Conservation (phyloP, 2,329 filamentous ascomycete genomes). For the Alternaria burnsii region DNA sequence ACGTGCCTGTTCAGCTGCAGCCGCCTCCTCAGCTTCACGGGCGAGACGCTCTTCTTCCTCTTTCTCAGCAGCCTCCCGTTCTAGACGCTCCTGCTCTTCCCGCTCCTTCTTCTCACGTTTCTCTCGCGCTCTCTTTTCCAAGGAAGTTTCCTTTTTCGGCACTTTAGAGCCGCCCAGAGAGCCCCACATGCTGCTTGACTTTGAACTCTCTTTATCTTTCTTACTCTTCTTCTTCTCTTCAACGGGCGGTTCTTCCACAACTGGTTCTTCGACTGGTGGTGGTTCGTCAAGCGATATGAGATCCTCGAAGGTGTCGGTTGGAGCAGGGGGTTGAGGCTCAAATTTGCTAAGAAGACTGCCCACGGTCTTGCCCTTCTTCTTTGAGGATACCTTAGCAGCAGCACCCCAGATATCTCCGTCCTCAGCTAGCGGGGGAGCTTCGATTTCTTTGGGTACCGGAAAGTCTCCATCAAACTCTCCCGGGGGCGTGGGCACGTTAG, state of each 20-base stretch:
- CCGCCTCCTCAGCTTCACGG: constrained; percentile 37
- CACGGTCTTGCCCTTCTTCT: constrained; percentile 42
- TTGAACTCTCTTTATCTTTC: constrained; percentile 35
- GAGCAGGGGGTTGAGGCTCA: constrained; percentile 36
- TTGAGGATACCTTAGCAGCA: constrained; percentile 36
- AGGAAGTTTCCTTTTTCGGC: constrained; percentile 36
- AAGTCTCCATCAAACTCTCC: constrained; percentile 50
- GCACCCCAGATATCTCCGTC: constrained; percentile 47
- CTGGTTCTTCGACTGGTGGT: constrained; percentile 21
- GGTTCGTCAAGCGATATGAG: constrained; percentile 46
- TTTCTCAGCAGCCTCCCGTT: constrained; percentile 56
- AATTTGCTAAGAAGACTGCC: constrained; percentile 44
- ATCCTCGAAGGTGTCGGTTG: constrained; percentile 44
- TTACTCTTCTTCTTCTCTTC: constrained; percentile 42
- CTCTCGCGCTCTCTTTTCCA: constrained; percentile 50
- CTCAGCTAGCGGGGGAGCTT: constrained; percentile 45
- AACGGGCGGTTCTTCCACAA: constrained; percentile 18
- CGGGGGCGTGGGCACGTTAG: constrained; percentile 59
- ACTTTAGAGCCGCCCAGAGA: constrained; percentile 33
- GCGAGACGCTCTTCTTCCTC: constrained; percentile 36
- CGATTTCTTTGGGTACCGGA: constrained; percentile 64
- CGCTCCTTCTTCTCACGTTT: constrained; percentile 42
- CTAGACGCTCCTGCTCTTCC: constrained; percentile 30
- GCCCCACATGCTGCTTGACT: constrained; percentile 34
- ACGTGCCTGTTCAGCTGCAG: constrained; percentile 46